Evolutionary conservation across 164 flowering plant species (phyloP), one percentile per base, ranked within the genome.

Genomic region (Vitis riparia): DNA sequence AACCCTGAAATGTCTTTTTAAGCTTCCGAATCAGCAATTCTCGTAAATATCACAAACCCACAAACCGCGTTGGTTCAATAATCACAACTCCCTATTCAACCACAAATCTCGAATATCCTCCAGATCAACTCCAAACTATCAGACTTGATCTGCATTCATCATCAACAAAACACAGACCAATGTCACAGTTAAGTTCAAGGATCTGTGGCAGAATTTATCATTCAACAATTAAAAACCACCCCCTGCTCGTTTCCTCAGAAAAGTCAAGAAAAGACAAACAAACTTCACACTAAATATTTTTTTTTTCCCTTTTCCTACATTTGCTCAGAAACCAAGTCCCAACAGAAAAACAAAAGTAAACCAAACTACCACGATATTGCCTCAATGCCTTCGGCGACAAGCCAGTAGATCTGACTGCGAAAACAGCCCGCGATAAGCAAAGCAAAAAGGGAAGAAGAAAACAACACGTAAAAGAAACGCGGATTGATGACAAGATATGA

Each of bases 401-500:
- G 29, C 19, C 64, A 69, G 67, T 62, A 75, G 80, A 77, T 75
- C 81, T 72, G 77, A 56, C 59, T 17, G 51, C 19, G 30, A 66
- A 23, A 23, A 23, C 27, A 23, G 27, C 27, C 27, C 68, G 11
- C 27, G 60, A 37, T 11, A 72, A 61, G 68, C 59, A 71, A 77
- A 37, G 53, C 57, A 44, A 32, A 27, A 58, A 49, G 50, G 10
- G 51, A 14, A 7, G 23, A 52, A 30, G 57, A 65, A 51, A 67
- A 63, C 62, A 67, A 77, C 77, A 73, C 70, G 77, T 61, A 71
- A 51, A 70, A 17, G 67, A 60, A 75, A 81, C 84, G 84, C 84
- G 81, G 69, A 32, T 63, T 63, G 56, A 52, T 77, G 79, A 75
- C 70, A 44, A 44, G 63, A 62, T 4, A 64, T 77, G 86, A 83